Conservation (phyloP, 805 yeast genomes). For the Monosporozyma aerobia region DNA sequence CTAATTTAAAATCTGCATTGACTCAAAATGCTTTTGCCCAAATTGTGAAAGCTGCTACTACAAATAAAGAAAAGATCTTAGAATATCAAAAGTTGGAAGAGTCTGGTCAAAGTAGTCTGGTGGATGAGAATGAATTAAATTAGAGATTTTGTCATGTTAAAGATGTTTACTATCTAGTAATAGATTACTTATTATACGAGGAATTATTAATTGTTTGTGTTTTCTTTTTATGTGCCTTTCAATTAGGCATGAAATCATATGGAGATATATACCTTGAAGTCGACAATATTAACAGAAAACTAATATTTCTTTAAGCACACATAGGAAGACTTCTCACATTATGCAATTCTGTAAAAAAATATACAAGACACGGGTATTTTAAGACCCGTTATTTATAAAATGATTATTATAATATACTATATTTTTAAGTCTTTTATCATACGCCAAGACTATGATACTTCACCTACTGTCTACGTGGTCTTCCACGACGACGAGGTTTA, state of each 20-base stretch:
- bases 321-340: not conserved
- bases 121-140: not conserved
- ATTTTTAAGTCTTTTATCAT: not conserved
- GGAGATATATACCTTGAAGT: not conserved
- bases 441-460: not conserved
- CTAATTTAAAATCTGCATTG: slow-evolving; percentile 30
- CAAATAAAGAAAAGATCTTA: slow-evolving; percentile 40
- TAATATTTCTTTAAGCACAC: not conserved
- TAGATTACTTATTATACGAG: not conserved
- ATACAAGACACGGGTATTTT: not conserved
- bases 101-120: not conserved
- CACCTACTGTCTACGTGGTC: slow-evolving; percentile 1
- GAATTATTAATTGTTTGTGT: not conserved
- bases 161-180: not conserved
- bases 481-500: not conserved
- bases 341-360: not conserved
- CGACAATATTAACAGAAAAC: too few species aligned
- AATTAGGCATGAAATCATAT: not conserved
- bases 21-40: slow-evolving; percentile 53
- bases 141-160: not conserved
- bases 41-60: slow-evolving; percentile 57
- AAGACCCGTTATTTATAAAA: not conserved
- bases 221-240: not conserved
- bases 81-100: slow-evolving; percentile 5
- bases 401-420: not conserved